Percentiles rank a stretch among this genome's conserved stretches.
Evolutionary conservation across 352 stramenopile species (phyloP).

Genomic region (Phytopythium cucurbitacearum): DNA sequence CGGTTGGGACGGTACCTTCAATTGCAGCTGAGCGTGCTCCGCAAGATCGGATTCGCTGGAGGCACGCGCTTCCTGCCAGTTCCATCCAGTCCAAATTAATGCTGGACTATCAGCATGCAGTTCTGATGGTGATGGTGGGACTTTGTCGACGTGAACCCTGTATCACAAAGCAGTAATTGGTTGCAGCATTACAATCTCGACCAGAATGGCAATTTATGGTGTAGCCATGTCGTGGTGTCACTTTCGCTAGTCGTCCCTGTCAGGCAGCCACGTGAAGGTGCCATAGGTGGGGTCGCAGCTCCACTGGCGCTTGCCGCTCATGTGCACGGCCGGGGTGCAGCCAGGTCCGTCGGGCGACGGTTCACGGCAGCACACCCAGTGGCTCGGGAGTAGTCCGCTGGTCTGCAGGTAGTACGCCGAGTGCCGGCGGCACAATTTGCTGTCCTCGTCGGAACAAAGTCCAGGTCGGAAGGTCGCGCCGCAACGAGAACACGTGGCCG

Average conservation of each 20-base stretch:
- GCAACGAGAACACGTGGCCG: conserved; percentile 33
- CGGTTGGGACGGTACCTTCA: too few species aligned
- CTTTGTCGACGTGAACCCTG: too few species aligned
- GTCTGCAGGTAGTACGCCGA: conserved; percentile 46
- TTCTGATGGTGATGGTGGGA: too few species aligned
- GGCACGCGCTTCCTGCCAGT: neutral
- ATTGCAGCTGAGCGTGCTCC: neutral
- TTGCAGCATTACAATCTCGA: too few species aligned
- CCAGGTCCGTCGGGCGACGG: conserved; percentile 21
- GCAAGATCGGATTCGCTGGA: neutral
- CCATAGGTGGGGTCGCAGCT: conserved; percentile 28
- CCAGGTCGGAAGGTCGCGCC: conserved; percentile 20
- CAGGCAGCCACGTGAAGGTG: conserved; percentile 31
- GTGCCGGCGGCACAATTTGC: conserved; percentile 31
- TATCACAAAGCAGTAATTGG: too few species aligned
- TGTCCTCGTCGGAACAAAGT: conserved; percentile 14
- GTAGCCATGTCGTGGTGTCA: neutral
- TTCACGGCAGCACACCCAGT: conserved; percentile 54
- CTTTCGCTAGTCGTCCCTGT: conserved; percentile 1
- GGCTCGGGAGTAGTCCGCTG: conserved; percentile 25
- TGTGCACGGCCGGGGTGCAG: conserved; percentile 31
- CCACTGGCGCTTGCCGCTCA: conserved; percentile 21
- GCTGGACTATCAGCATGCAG: too few species aligned
- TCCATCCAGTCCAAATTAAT: too few species aligned
- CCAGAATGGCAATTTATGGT: too few species aligned